Conservation (phyloP, 345 rosid species). For the Melaleuca quinquenervia region DNA sequence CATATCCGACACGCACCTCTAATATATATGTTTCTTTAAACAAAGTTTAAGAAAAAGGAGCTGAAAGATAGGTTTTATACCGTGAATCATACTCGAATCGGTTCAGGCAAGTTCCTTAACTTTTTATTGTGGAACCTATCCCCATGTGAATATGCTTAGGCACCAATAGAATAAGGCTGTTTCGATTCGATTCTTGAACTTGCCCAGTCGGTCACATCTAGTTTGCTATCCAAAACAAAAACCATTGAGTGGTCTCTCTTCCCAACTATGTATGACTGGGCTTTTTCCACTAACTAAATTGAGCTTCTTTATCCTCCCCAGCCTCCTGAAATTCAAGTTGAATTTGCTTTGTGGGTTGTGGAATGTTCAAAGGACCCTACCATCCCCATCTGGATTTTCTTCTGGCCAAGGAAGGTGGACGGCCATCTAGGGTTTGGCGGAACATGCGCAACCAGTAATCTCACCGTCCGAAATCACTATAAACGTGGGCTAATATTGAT, state of each 20-base stretch:
- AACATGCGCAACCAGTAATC: not conserved
- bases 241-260: not conserved
- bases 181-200: not conserved
- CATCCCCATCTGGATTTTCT: not conserved
- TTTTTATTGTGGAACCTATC: too few species aligned
- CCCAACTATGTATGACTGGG: not conserved
- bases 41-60: too few species aligned
- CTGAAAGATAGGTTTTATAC: too few species aligned
- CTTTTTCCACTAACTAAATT: not conserved
- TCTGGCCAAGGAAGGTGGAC: not conserved
- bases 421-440: not conserved
- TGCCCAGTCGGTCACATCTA: not conserved
- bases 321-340: not conserved
- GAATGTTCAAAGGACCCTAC: not conserved
- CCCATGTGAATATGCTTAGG: not conserved
- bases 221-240: not conserved
- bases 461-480: not conserved
- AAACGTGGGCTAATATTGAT: not conserved
- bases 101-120: too few species aligned
- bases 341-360: not conserved
- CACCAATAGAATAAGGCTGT: not conserved
- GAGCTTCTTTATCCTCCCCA: not conserved
- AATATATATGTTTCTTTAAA: too few species aligned
- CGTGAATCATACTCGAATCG: too few species aligned
- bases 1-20: too few species aligned